A percentile compares a stretch with the other conserved stretches of the same genome.
These are phyloP conservation scores for Epichloe uncinata DNA, from an alignment of 2,329 filamentous ascomycete species.

Conservation along the genomic window DNA sequence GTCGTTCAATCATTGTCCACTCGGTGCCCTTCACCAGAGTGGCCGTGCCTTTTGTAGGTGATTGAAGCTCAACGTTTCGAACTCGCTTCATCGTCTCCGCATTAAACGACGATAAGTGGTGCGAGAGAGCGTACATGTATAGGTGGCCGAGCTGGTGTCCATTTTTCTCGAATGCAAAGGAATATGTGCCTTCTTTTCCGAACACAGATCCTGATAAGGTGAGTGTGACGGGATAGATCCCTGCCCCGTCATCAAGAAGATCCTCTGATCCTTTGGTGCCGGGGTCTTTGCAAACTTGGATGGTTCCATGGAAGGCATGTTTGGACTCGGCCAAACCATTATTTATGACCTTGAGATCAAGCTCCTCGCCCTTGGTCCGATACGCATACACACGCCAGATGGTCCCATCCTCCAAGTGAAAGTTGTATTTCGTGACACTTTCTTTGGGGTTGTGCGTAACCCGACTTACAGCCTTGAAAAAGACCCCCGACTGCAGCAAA, in stretches of 20 bases:
- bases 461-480: slow-evolving; percentile 55
- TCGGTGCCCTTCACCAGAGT: slow-evolving; percentile 56
- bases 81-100: slow-evolving; percentile 34
- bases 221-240: slow-evolving; percentile 56
- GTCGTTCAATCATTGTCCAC: slow-evolving; percentile 66
- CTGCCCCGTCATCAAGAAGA: slow-evolving; percentile 62
- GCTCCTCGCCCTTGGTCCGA: slow-evolving; percentile 40
- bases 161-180: slow-evolving; percentile 56
- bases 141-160: slow-evolving; percentile 49
- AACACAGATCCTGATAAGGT: slow-evolving; percentile 49
- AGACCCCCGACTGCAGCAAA: slow-evolving; percentile 58
- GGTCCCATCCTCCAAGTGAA: slow-evolving; percentile 56
- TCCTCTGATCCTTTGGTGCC: slow-evolving; percentile 40
- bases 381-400: slow-evolving; percentile 74
- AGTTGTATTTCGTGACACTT: slow-evolving; percentile 62
- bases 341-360: slow-evolving; percentile 55
- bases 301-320: slow-evolving; percentile 56
- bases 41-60: slow-evolving; percentile 80
- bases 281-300: slow-evolving; percentile 76
- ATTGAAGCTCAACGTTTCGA: slow-evolving; percentile 51
- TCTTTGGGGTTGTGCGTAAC: slow-evolving; percentile 42
- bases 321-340: slow-evolving; percentile 52
- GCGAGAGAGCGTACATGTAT: slow-evolving; percentile 78
- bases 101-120: slow-evolving; percentile 70
- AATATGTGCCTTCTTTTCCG: slow-evolving; percentile 55